Conservation (phyloP, 1,284 basidiomycete species). For the Naganishia liquefaciens region DNA sequence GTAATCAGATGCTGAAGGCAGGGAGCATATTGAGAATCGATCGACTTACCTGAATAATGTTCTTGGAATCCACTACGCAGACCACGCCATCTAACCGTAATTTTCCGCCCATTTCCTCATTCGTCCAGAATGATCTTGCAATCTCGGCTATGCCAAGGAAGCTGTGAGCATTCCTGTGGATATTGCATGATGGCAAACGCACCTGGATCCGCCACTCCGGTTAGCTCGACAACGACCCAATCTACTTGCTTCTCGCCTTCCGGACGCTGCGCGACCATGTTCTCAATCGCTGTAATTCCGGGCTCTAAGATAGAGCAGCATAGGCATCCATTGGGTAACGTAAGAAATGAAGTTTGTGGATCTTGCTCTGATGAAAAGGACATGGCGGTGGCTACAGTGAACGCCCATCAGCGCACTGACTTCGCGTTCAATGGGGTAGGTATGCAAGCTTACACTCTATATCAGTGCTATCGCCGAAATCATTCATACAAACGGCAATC, state of each 20-base stretch:
- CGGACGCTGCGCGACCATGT: slow-evolving; percentile 56
- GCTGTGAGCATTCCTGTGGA: slow-evolving; percentile 52
- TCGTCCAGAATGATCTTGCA: slow-evolving; percentile 67
- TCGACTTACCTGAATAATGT: slow-evolving; percentile 67
- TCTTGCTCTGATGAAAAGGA: slow-evolving; percentile 44
- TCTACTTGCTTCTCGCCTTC: slow-evolving; percentile 73
- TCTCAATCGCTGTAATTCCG: slow-evolving; percentile 86
- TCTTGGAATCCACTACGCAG: slow-evolving; percentile 84
- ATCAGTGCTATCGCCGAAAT: slow-evolving; percentile 56
- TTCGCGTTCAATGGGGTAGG: neutral
- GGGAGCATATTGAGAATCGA: neutral
- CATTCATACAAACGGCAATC: slow-evolving; percentile 95
- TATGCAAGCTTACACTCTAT: slow-evolving; percentile 50
- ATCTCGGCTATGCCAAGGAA: slow-evolving; percentile 61
- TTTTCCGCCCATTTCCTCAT: slow-evolving; percentile 77
- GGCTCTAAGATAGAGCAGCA: slow-evolving; percentile 93
- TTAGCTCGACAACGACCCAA: slow-evolving; percentile 89
- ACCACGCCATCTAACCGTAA: slow-evolving; percentile 83
- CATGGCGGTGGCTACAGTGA: slow-evolving; percentile 25
- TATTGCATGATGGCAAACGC: slow-evolving; percentile 68
- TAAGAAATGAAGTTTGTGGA: slow-evolving; percentile 61
- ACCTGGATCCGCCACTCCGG: slow-evolving; percentile 90
- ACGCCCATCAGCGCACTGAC: neutral
- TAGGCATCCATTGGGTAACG: slow-evolving; percentile 87
- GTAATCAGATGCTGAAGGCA: slow-evolving; percentile 10